Evolutionary conservation across 306 rosid species (phyloP).

Genomic region (Inga leiocalycina): DNA sequence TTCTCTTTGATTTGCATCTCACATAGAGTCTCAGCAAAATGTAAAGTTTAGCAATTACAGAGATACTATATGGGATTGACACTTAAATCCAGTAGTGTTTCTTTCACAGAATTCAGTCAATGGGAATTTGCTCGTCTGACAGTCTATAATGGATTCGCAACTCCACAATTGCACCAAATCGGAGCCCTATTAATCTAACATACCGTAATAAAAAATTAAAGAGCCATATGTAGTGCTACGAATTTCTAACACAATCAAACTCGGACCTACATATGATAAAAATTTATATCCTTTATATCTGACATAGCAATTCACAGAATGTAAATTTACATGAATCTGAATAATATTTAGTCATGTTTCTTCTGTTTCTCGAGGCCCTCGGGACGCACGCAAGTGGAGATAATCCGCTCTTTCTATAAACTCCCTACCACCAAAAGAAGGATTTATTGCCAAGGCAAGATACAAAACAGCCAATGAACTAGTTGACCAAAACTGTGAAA

Average conservation of each 20-base stretch:
- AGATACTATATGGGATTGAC: not conserved
- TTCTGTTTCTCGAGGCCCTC: not conserved
- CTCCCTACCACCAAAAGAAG: not conserved
- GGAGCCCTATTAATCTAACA: not conserved
- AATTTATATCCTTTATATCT: not conserved
- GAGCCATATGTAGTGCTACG: not conserved
- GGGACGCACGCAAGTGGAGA: not conserved
- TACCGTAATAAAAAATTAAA: not conserved
- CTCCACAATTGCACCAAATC: not conserved
- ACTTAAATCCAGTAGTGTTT: not conserved
- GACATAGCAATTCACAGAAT: not conserved
- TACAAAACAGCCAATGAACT: not conserved
- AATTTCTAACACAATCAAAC: not conserved
- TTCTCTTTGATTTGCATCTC: not conserved
- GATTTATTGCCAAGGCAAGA: not conserved
- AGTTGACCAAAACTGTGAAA: not conserved
- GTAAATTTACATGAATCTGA: not conserved
- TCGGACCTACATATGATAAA: not conserved
- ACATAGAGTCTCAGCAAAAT: not conserved
- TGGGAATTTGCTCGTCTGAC: not conserved
- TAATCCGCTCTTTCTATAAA: not conserved
- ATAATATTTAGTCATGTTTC: not conserved
- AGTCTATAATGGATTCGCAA: not conserved
- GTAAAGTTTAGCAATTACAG: not conserved
- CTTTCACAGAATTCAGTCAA: not conserved